Evolutionary conservation across 2,329 filamentous ascomycete genomes (phyloP), one percentile per base, ranked within the genome.

Genomic region (Phoma sp.): DNA sequence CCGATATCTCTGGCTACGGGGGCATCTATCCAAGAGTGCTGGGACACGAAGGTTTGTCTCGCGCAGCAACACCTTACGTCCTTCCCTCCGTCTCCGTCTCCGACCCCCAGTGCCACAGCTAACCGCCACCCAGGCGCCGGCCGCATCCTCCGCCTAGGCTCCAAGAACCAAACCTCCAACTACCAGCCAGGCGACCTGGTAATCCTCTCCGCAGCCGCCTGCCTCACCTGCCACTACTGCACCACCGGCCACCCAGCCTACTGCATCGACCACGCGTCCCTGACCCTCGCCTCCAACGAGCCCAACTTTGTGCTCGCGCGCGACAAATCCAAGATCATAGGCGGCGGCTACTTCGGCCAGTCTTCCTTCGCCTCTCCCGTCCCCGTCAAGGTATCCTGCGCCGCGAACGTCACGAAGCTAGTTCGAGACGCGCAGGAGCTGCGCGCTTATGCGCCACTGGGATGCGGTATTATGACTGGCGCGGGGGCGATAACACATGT

Each of bases 261-360:
- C 67, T 85, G 83, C 72, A 62, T 72, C 48, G 61, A 72, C 17
- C 83, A 81, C 65, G 53, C 59, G 0, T 35, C 49, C 1, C 53
- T 62, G 12, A 62, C 59, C 1, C 43, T 59, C 10, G 37, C 36
- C 12, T 55, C 60, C 40, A 78, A 77, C 51, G 71, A 75, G 13
- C 74, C 81, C 55, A 85, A 84, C 68, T 77, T 80, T 55, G 69
- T 70, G 45, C 62, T 67, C 9, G 60, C 54, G 43, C 53, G 47
- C 2, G 57, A 51, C 29, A 21, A 51, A 6, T 15, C 25, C 9
- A 63, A 69, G 36, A 61, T 64, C 25, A 71, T 72, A 29, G 70
- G 70, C 7, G 78, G 78, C 9, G 61, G 59, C 27, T 85, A 84
- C 68, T 82, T 82, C 65, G 81, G 80, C 1, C 79, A 82, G 51